Evolutionary conservation across 2,329 filamentous ascomycete species (phyloP), one percentile per base, ranked within the genome.

Genomic region (Penicillium expansum): DNA sequence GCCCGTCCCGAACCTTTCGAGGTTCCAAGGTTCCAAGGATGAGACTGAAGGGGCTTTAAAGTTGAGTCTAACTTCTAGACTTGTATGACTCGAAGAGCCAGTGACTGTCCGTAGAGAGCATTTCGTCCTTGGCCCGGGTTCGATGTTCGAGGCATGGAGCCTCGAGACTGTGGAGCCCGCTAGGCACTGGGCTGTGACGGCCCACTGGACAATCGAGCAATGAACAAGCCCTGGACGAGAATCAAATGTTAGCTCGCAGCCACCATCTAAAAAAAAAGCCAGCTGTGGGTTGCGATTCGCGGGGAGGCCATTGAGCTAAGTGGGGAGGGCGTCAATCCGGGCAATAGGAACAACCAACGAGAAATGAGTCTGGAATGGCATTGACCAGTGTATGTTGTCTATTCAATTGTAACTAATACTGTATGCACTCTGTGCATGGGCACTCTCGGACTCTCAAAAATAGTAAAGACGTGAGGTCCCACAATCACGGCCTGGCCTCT

Each of bases 1-100:
- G 69, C 63, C 68, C 66, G 68, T 62, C 62, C 67, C 67, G 68
- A 62, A 48, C 59, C 63, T 56, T 59, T 59, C 30, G 32, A 13
- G 7, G n/a, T 14, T 44, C 14, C 29, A 47, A 47, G 18, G 27
- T 45, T 33, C 22, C 22, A 43, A n/a, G 24, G 18, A 29, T 32
- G 30, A 33, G 33, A 47, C 13, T 9, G 8, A 18, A 32, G 30
- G 18, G 11, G 5, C 32, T 38, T 27, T 47, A 38, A 38, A 14
- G 27, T 38, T 30, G 11, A 42, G 44, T 54, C 35, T 42, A 55
- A 49, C 16, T 10, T 20, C 20, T 42, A 14, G 52, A 33, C 44
- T 35, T 42, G 52, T 51, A 43, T 5, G 7, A 33, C n/a, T 39
- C 18, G 2, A 24, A 24, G 10, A 54, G 29, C 51, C 43, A 48